Percentiles rank a stretch among this genome's conserved stretches.
phyloP scores from a whole-genome alignment of 2,329 filamentous ascomycete species.

The Colletotrichum sp. region DNA sequence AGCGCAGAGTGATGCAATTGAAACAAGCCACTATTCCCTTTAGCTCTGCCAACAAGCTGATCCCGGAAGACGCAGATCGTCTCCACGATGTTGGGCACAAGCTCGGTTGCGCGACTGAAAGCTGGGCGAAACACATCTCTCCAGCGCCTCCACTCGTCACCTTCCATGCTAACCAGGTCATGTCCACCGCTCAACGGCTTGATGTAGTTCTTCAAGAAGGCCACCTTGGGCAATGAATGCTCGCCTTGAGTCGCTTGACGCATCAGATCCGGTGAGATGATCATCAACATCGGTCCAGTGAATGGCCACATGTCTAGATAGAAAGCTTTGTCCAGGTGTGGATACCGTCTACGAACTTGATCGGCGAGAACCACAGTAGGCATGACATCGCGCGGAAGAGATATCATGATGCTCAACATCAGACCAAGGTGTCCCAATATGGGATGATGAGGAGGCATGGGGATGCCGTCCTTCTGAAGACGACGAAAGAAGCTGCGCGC shows the following conservation, averaged over 20 bases:
- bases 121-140: neutral
- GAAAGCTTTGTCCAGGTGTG: neutral
- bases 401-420: neutral
- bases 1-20: neutral
- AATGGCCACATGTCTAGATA: conserved; percentile 9
- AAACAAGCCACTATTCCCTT: neutral
- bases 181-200: neutral
- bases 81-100: neutral
- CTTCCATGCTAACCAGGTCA: conserved; percentile 9
- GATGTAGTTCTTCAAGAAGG: neutral
- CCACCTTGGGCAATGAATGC: neutral
- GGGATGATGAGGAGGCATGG: conserved; percentile 6
- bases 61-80: neutral
- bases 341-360: neutral
- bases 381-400: neutral
- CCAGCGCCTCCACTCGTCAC: conserved; percentile 1
- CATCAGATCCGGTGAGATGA: neutral
- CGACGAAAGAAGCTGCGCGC: neutral
- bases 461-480: neutral
- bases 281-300: neutral
- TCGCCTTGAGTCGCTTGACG: neutral
- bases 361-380: neutral
- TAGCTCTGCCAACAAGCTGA: neutral
- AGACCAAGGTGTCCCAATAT: conserved; percentile 2
- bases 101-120: neutral